Evolutionary conservation across 2,329 filamentous ascomycete genomes (phyloP), one percentile per base, ranked within the genome.

Genomic region (Helotiales sp.): DNA sequence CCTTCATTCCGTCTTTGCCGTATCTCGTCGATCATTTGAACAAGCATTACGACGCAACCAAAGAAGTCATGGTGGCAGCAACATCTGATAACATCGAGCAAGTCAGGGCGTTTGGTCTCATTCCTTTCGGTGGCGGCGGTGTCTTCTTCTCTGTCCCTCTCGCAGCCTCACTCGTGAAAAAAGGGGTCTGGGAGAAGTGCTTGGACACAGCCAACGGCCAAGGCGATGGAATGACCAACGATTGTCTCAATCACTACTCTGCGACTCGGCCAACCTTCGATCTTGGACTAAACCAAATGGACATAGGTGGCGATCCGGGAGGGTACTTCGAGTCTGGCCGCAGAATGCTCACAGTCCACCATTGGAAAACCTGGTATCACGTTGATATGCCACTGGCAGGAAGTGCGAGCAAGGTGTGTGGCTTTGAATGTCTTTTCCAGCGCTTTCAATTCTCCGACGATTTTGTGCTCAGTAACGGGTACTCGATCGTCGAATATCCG

Each of bases 381-480:
- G 55, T 69, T 17, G 54, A 68, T 29, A 59, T 68, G 9, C 55
- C 61, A 0, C 38, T 38, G 1, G 55, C 61, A 0, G 55, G 57
- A 2, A 53, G 55, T 6, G 62, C 68, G 0, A 50, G 52, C 10
- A 58, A 59, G 31, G 66, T 55, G 0, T 67, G 66, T 38, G 67
- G 67, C 0, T 58, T 65, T 15, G 65, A 68, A 52, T 62, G 76
- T 29, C 63, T 79, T 4, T 67, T 79, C 36, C 75, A 75, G 48
- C 70, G 77, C 42, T 79, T 73, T 71, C 64, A 67, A 3, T 79
- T 79, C 51, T 66, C 65, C 5, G 71, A 76, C 31, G 70, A 72
- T 29, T 72, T 73, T 67, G 69, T 77, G 24, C 62, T 79, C 22
- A 75, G 72, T 19, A 79, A 79, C 59, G 77, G 77, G 0, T 79